Evolutionary conservation across 2,329 filamentous ascomycete genomes (phyloP), one percentile per base, ranked within the genome.

Genomic region (Periconia digitata): DNA sequence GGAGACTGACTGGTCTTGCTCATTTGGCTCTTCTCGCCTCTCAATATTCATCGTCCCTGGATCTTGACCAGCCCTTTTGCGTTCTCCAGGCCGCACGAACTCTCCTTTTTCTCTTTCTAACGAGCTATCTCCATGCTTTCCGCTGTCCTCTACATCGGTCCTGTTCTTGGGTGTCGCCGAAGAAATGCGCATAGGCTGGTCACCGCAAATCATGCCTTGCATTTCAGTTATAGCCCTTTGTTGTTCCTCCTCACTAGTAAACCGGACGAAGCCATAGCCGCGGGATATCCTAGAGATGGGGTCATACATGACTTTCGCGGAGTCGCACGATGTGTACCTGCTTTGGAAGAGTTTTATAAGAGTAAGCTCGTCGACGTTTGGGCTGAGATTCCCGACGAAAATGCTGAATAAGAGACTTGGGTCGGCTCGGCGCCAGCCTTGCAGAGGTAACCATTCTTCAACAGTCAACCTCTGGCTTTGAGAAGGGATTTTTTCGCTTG

Each of bases 231-330:
- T 81, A 55, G 94, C 92, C 54, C 91, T 90, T 79, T 99, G 92
- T 79, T 97, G 92, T 67, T 99, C 94, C 59, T 85, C 84, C 78
- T 97, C 92, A 60, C 95, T 90, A 44, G 90, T 90, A 78, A 99
- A 99, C 59, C 94, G 90, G 44, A 99, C 94, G 66, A 99, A 99
- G 40, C 94, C 94, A 67, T 99, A 99, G 47, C 94, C 94, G 55
- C 94, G 91, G 55, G 92, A 96, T 83, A 97, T 92, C 63, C 94
- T 94, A 56, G 89, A 95, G 76, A 97, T 94, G 53, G 94, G 92
- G 68, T 99, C 94, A 52, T 92, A 96, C 94, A 99, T 99, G 76
- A 99, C 99, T 83, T 99, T 99, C 67, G 94, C 94, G 32, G 91
- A 96, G 80, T 97, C 97, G 89, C 92, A 97, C 8, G 91, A 95